A percentile compares a stretch with the other conserved stretches of the same genome.
Conservation (phyloP, 2,329 filamentous ascomycete genomes). For the Colletotrichum sp. region DNA sequence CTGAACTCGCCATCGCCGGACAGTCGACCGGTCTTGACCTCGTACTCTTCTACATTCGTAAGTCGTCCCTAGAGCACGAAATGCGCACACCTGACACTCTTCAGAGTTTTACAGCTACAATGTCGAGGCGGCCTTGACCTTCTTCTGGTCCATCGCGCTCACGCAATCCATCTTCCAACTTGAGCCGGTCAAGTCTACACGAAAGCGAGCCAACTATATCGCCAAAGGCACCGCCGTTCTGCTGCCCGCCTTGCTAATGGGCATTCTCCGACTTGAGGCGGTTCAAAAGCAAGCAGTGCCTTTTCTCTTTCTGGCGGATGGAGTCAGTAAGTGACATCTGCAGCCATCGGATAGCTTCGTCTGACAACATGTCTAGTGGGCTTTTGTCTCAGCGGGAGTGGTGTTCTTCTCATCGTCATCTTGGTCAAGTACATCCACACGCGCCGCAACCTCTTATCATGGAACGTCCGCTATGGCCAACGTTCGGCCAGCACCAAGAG, state of each 20-base stretch:
- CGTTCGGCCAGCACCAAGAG: conserved; percentile 19
- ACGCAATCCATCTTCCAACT: conserved; percentile 38
- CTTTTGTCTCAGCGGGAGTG: conserved; percentile 39
- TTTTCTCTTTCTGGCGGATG: conserved; percentile 40
- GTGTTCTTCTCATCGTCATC: conserved; percentile 41
- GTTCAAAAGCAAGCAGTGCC: conserved; percentile 30
- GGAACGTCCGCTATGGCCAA: conserved; percentile 36
- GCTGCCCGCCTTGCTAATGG: conserved; percentile 38
- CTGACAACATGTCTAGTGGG: conserved; percentile 35
- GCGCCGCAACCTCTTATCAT: conserved; percentile 33
- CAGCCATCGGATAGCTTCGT: neutral
- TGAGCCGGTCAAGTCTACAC: conserved; percentile 30
- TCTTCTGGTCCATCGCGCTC: conserved; percentile 49
- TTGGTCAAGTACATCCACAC: conserved; percentile 45
- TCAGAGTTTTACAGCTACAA: conserved; percentile 57
- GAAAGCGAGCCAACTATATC: conserved; percentile 27
- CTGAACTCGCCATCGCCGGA: conserved; percentile 47
- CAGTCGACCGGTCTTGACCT: conserved; percentile 45
- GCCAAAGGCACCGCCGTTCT: conserved; percentile 40
- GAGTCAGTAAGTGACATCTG: conserved; percentile 36
- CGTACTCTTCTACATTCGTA: conserved; percentile 53
- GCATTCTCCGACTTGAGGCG: conserved; percentile 31
- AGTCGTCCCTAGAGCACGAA: conserved; percentile 17
- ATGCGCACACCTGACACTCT: conserved; percentile 6
- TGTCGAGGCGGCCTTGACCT: conserved; percentile 49